Evolutionary conservation across 352 stramenopile species (phyloP), one percentile per base, ranked within the genome.

Genomic region (Globisporangium solare): DNA sequence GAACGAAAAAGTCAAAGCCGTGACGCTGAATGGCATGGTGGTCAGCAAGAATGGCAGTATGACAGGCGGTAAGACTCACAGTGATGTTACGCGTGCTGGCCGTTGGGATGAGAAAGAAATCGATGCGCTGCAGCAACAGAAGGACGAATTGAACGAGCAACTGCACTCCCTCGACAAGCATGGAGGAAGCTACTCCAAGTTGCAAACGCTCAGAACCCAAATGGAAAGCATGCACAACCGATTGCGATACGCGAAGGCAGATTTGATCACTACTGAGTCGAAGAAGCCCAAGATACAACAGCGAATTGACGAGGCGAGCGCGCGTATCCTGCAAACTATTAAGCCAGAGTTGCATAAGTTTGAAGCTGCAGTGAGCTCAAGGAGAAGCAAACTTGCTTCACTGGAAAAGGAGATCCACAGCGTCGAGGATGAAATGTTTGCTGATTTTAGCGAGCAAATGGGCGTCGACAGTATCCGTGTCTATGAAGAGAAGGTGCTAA

Each of bases 1-100:
- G 42, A 89, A 91, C 39, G 85, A 95, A 41, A 89, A 89, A 40
- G 78, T 95, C 11, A 95, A 95, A 55, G 85, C 85, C 14, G 91
- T 97, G 27, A 99, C 97, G 3, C 62, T 99, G 14, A 88, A 88
- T 39, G 97, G 97, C 20, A 95, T 97, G 69, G 92, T 99, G 47
- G 97, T 99, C 51, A 97, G 79, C 66, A 99, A 98, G 67, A 97
- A 97, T 42, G 97, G 96, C 49, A 98, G 96, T 67, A 99, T 99
- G 95, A 99, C 95, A 1, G 97, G 96, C 46, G 97, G 96, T 52
- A 82, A 89, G 13, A 97, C 91, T 0, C 79, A 89, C 27, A 90
- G 82, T 22, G 86, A 97, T 58, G 54, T 74, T 42, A 86, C 86
- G 47, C 79, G 88, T 22, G 89, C 89, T 32, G 88, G 86, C 18